Percentiles rank a stretch among this genome's conserved stretches.
phyloP scores from a whole-genome alignment of 2,329 filamentous ascomycete species.

The Fusarium sp. region DNA sequence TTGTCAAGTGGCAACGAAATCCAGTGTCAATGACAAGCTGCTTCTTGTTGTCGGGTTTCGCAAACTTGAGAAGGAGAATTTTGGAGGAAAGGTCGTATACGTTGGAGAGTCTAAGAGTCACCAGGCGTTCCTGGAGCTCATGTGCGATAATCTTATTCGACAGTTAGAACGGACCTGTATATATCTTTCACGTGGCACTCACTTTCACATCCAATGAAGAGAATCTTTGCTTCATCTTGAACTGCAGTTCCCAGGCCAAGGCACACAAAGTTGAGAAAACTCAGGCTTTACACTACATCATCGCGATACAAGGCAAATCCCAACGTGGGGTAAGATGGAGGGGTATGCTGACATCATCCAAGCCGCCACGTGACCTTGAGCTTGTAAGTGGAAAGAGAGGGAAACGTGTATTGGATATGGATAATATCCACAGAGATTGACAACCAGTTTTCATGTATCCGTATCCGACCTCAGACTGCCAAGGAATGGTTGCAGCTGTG shows the following conservation, averaged over 20 bases:
- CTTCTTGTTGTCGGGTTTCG: conserved; percentile 87
- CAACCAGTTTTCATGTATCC: not conserved
- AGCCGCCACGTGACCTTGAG: conserved; percentile 22
- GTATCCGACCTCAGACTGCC: not conserved
- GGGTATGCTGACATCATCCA: conserved; percentile 39
- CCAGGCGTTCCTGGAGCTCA: conserved; percentile 83
- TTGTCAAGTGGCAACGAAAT: conserved; percentile 94
- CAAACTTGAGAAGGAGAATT: conserved; percentile 95
- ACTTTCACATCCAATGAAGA: conserved; percentile 84
- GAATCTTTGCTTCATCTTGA: conserved; percentile 80
- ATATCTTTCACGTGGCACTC: conserved; percentile 9
- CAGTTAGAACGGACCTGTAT: conserved; percentile 9
- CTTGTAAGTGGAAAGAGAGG: not conserved
- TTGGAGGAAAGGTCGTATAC: conserved; percentile 96
- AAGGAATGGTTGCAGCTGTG: not conserved
- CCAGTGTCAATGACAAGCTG: conserved; percentile 94
- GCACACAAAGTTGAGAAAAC: conserved; percentile 27
- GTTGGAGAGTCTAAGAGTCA: conserved; percentile 86
- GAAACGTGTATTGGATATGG: not conserved
- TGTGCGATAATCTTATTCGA: conserved; percentile 83
- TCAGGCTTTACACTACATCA: conserved; percentile 29
- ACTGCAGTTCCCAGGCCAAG: conserved; percentile 5
- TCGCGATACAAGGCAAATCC: conserved; percentile 10
- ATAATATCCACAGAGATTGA: not conserved
- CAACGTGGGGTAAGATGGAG: conserved; percentile 32